Base-by-base conservation (phyloP, 1,139 yeast species). In the Candida buenavistaensis region DNA sequence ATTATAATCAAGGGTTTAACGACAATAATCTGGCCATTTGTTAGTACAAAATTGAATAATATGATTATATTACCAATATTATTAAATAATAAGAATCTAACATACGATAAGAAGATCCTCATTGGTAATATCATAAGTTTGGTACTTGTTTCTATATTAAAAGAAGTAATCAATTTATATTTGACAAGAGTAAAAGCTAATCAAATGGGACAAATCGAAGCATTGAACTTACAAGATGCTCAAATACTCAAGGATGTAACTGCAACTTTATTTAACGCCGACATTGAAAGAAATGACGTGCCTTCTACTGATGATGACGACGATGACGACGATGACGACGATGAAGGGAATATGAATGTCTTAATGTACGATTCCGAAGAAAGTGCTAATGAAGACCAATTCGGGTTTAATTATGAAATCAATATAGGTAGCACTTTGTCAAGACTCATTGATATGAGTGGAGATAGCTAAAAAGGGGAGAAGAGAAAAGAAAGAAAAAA, bases 21-120 rank as follows among this genome's bases (percentile, higher is more conserved):
- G 4, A 65, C 75, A 0, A 31, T 64, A 7, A 15, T 59, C 27
- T 69, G 75, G 75, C 75, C 76, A 13, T 64, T 56, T 37, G 16
- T 62, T 9, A 56, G 71, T 9, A 57, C 71, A 0, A 29, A 23
- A 29, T 23, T 29, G 15, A 23, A 16, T 13, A 10, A n/a, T 2
- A 4, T 12, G 6, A 3, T 23, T 3, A 29, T 29, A 4, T 9
- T 23, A 3, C 32, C 32, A 15, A 12, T 29, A 6, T 15, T 29
- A 8, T 23, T 14, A 10, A 24, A 6, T 15, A 17, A 13, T 23
- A 14, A 5, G 30, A 32, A 17, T 16, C 35, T 59, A 10, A 50
- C 60, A 2, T 34, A 40, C 6, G 64, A 59, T 8, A 62, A 57
- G 32, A 33, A 59, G 26, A 21, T 56, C 24, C 50, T 68, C 26